These are phyloP conservation scores for Rhodofomes roseus DNA, from an alignment of 1,284 basidiomycete species.

Conservation along the genomic window DNA sequence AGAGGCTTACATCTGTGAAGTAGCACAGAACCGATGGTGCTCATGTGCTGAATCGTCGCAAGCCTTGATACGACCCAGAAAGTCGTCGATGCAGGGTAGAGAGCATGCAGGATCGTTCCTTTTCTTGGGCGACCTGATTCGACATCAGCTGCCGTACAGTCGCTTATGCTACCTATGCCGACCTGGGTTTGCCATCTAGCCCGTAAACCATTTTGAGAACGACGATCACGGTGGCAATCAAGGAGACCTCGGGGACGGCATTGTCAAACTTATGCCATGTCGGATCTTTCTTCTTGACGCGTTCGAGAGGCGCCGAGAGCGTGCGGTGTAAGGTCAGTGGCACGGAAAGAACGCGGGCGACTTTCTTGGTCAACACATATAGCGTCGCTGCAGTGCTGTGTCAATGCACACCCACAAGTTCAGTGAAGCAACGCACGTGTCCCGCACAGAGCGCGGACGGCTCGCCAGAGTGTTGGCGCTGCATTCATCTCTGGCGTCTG, in stretches of 20 bases:
- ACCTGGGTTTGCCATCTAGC: constrained; percentile 69
- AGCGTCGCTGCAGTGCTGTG: constrained; percentile 44
- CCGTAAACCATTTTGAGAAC: constrained; percentile 84
- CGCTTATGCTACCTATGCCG: neutral
- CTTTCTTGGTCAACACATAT: constrained; percentile 58
- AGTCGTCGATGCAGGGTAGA: constrained; percentile 54
- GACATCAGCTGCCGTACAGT: neutral
- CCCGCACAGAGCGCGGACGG: constrained; percentile 65
- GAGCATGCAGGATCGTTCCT: constrained; percentile 57
- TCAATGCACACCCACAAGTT: constrained; percentile 1
- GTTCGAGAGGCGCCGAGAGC: constrained; percentile 42
- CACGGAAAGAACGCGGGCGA: constrained; percentile 55
- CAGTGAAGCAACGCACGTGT: constrained; percentile 55
- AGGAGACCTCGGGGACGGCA: constrained; percentile 72
- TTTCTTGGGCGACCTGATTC: constrained; percentile 32
- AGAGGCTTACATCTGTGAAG: constrained; percentile 29
- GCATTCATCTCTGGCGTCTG: constrained; percentile 76
- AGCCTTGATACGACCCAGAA: constrained; percentile 43
- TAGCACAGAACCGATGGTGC: constrained; percentile 32
- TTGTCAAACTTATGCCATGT: constrained; percentile 52
- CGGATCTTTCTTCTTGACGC: constrained; percentile 36
- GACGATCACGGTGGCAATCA: constrained; percentile 64
- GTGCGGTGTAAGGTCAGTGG: constrained; percentile 56
- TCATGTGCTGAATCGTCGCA: constrained; percentile 33
- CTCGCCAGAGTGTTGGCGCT: constrained; percentile 80